Evolutionary conservation across 305 asterid species (phyloP).

Genomic region (Ilex paraguariensis): DNA sequence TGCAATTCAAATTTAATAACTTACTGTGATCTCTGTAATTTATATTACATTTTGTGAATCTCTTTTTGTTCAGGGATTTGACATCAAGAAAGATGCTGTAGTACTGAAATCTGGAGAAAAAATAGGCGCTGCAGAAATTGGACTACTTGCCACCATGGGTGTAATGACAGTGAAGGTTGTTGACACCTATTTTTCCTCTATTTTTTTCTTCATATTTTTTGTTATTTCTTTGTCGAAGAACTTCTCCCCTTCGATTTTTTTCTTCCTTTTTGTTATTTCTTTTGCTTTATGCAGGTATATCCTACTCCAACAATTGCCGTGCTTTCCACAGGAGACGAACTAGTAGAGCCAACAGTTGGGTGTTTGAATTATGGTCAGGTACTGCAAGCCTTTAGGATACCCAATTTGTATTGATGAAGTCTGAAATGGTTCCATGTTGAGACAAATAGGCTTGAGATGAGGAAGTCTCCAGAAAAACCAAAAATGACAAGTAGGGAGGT

Average conservation of each 20-base stretch:
- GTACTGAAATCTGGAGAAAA: constrained; percentile 80
- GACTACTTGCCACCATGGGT: constrained; percentile 89
- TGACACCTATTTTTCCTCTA: constrained; percentile 1
- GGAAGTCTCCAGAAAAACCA: too few relatives aligned
- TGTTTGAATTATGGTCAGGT: constrained; percentile 85
- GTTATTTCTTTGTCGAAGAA: constrained; percentile 14
- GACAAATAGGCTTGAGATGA: too few relatives aligned
- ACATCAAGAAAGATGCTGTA: constrained; percentile 68
- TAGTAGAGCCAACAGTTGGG: constrained; percentile 63
- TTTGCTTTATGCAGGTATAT: constrained; percentile 43
- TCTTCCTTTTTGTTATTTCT: constrained; percentile 12
- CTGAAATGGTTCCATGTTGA: too few relatives aligned
- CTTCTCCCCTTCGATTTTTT: constrained; percentile 3
- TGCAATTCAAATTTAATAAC: too few relatives aligned
- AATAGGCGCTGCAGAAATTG: constrained; percentile 83
- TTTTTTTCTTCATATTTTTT: constrained; percentile 1
- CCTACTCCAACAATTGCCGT: constrained; percentile 73
- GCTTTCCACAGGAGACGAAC: constrained; percentile 95
- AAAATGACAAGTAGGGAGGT: too few relatives aligned
- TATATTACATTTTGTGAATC: too few relatives aligned
- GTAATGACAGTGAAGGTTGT: constrained; percentile 60
- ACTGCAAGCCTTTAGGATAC: constrained; percentile 12
- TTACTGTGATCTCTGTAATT: too few relatives aligned
- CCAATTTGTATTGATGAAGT: too few relatives aligned
- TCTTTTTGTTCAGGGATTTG: constrained; percentile 56